A percentile compares a stretch with the other conserved stretches of the same genome.
Conservation (phyloP, 208 protist species). For the Leishmania amazonensis region DNA sequence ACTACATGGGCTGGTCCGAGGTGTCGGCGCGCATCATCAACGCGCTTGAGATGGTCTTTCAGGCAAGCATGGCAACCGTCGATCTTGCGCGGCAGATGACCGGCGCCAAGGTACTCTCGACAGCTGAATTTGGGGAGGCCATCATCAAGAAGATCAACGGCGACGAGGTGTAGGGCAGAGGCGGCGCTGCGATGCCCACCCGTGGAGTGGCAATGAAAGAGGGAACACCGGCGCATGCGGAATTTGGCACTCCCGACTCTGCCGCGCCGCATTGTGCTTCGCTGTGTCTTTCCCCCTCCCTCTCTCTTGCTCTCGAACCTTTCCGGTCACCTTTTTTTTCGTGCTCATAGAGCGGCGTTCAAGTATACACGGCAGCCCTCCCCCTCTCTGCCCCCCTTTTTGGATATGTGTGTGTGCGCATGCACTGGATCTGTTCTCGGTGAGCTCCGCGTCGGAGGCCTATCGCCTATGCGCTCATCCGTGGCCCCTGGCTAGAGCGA, state of each 20-base stretch:
- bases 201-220: not conserved
- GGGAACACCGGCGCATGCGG: not conserved
- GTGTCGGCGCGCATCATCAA: conserved; percentile 34
- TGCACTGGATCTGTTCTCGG: not conserved
- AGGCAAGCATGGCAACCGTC: conserved; percentile 35
- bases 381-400: not conserved
- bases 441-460: not conserved
- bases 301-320: not conserved
- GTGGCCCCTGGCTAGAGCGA: not conserved
- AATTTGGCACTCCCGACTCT: not conserved
- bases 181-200: too few species aligned
- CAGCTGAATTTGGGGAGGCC: conserved; percentile 33
- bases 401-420: not conserved
- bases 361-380: too few species aligned
- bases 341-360: not conserved
- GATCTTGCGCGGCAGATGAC: conserved; percentile 45
- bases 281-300: not conserved
- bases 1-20: conserved; percentile 55
- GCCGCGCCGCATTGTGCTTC: not conserved
- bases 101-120: conserved; percentile 34
- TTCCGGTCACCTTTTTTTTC: not conserved
- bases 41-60: conserved; percentile 45
- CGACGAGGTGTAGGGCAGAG: not conserved
- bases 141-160: conserved; percentile 35
- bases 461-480: not conserved